These are phyloP conservation scores for Exophiala mesophila DNA, from an alignment of 2,329 filamentous ascomycete genomes.

Conservation along the genomic window DNA sequence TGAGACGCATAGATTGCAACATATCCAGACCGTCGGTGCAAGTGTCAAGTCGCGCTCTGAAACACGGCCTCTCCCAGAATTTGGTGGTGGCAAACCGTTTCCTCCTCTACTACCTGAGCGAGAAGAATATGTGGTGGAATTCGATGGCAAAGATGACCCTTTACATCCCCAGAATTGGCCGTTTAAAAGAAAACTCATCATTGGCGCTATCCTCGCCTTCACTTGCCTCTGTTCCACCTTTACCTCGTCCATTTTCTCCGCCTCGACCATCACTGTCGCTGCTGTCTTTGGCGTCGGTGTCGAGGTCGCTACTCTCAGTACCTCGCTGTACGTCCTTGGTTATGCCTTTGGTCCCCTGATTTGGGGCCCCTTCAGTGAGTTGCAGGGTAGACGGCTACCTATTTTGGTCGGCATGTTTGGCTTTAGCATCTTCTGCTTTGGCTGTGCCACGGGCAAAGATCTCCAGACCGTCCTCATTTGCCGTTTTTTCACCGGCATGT, in stretches of 20 bases:
- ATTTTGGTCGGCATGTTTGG: conserved; percentile 48
- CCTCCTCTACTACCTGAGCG: conserved; percentile 52
- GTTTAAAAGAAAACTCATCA: conserved; percentile 59
- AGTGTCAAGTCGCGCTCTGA: conserved; percentile 28
- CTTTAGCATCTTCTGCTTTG: conserved; percentile 48
- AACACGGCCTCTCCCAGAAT: conserved; percentile 35
- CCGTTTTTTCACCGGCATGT: conserved; percentile 51
- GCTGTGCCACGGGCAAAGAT: conserved; percentile 47
- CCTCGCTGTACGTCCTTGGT: conserved; percentile 42
- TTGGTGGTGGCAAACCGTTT: conserved; percentile 53
- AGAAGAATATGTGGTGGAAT: conserved; percentile 63
- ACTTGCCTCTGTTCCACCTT: conserved; percentile 47
- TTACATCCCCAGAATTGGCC: conserved; percentile 87
- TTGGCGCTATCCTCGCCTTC: conserved; percentile 25
- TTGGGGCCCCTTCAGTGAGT: conserved; percentile 51
- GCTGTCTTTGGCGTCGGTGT: conserved; percentile 52
- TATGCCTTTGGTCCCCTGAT: conserved; percentile 46
- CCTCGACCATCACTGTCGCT: conserved; percentile 57
- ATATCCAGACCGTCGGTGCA: conserved; percentile 40
- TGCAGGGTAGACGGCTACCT: conserved; percentile 46
- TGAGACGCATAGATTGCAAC: conserved; percentile 32
- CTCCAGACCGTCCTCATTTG: conserved; percentile 50
- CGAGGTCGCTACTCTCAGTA: conserved; percentile 38
- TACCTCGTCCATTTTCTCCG: conserved; percentile 60
- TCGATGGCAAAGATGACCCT: conserved; percentile 77